Conservation (phyloP, 768 basidiomycete species). For the Suillus plorans region DNA sequence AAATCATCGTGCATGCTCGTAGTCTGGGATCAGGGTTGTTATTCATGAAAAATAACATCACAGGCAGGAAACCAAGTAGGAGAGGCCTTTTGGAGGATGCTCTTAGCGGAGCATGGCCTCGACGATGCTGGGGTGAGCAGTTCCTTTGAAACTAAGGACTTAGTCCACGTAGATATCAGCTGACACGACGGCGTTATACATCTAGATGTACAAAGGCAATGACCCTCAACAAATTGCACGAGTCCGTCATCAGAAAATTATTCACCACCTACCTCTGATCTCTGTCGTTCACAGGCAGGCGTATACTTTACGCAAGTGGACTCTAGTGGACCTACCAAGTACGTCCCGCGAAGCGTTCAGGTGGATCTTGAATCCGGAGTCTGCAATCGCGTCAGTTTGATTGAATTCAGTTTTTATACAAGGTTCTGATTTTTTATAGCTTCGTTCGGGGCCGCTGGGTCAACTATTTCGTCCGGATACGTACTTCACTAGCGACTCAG, state of each 20-base stretch:
- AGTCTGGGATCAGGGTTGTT: not conserved
- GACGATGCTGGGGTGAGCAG: slow-evolving; percentile 61
- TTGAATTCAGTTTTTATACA: not conserved
- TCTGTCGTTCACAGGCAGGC: slow-evolving; percentile 48
- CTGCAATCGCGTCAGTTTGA: slow-evolving; percentile 63
- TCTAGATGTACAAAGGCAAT: slow-evolving; percentile 65
- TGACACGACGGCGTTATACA: slow-evolving; percentile 13
- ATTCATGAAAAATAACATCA: slow-evolving; percentile 12
- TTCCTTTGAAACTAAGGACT: slow-evolving; percentile 8
- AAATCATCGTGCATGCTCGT: slow-evolving; percentile 1
- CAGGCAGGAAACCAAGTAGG: slow-evolving; percentile 80
- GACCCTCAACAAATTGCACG: slow-evolving; percentile 75
- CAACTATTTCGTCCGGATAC: slow-evolving; percentile 86
- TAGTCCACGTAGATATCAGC: slow-evolving; percentile 9
- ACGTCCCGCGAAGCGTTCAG: slow-evolving; percentile 88
- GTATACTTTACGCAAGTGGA: slow-evolving; percentile 83
- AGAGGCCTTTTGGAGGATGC: slow-evolving; percentile 86
- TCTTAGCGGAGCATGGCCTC: slow-evolving; percentile 84
- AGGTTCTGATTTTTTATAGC: slow-evolving; percentile 35
- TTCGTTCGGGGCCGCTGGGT: slow-evolving; percentile 70
- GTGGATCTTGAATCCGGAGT: slow-evolving; percentile 90
- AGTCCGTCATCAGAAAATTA: slow-evolving; percentile 41
- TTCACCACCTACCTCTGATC: not conserved
- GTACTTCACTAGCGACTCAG: slow-evolving; percentile 59
- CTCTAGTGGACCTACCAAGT: slow-evolving; percentile 54